A percentile compares a stretch with the other conserved stretches of the same genome.
These are phyloP conservation scores for Berberis vulgaris DNA, from an alignment of 164 flowering plant genomes.

Conservation along the genomic window DNA sequence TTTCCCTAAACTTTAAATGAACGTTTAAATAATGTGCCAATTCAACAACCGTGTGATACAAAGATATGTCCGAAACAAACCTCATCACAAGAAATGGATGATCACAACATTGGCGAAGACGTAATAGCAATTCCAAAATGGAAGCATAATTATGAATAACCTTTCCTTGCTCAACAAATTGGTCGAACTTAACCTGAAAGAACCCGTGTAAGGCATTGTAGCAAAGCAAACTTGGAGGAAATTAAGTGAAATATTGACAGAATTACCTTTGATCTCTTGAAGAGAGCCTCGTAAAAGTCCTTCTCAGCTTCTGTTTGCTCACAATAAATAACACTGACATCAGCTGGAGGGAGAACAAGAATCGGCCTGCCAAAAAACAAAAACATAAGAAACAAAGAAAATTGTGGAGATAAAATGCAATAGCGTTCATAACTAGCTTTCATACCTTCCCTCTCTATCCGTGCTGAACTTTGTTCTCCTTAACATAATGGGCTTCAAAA, in stretches of 20 bases:
- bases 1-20: not conserved
- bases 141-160: conserved; percentile 98
- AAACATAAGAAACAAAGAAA: conserved; percentile 6
- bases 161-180: conserved; percentile 96
- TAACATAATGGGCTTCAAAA: conserved; percentile 84
- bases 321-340: conserved; percentile 73
- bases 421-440: not conserved
- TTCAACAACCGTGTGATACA: not conserved
- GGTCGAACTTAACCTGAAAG: conserved; percentile 85
- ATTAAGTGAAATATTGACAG: not conserved
- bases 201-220: not conserved
- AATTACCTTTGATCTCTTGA: conserved; percentile 87
- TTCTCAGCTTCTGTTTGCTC: conserved; percentile 80
- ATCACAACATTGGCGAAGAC: conserved; percentile 99
- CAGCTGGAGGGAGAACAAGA: conserved; percentile 86
- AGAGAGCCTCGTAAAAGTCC: conserved; percentile 91
- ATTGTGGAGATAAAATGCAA: not conserved
- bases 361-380: conserved; percentile 61
- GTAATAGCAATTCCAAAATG: conserved; percentile 90
- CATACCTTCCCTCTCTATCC: conserved; percentile 75
- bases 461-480: conserved; percentile 84
- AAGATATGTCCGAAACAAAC: conserved; percentile 22
- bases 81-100: conserved; percentile 99
- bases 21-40: not conserved
- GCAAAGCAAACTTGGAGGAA: not conserved